These are phyloP conservation scores for Trichoderma lentiforme DNA, from an alignment of 2,329 filamentous ascomycete species.

Conservation along the genomic window DNA sequence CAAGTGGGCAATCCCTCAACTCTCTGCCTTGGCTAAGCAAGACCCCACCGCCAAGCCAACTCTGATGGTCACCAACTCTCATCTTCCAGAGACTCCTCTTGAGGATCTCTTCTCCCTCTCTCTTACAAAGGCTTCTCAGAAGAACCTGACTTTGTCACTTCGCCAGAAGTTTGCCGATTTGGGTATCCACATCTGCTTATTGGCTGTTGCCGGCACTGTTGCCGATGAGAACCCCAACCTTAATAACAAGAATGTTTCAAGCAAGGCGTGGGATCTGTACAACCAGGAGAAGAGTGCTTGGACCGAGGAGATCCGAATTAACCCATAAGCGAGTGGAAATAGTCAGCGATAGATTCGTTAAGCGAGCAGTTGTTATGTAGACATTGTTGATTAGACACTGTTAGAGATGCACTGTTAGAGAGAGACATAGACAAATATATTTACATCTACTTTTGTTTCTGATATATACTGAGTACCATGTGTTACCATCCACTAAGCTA, in stretches of 20 bases:
- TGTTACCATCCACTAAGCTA: not conserved
- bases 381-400: not conserved
- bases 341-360: not conserved
- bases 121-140: constrained; percentile 49
- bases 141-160: constrained; percentile 46
- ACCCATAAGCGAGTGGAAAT: not conserved
- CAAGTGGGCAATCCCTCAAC: constrained; percentile 44
- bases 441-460: not conserved
- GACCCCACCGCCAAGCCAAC: constrained; percentile 37
- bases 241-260: constrained; percentile 22
- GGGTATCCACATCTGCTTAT: constrained; percentile 46
- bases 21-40: constrained; percentile 32
- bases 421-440: not conserved
- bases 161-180: constrained; percentile 35
- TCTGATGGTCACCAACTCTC: constrained; percentile 47
- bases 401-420: not conserved
- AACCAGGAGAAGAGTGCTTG: constrained; percentile 17
- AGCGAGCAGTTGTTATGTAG: not conserved
- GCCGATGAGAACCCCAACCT: constrained; percentile 15
- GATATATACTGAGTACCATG: not conserved
- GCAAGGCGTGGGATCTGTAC: constrained; percentile 21
- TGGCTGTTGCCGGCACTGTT: constrained; percentile 42
- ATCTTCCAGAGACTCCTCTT: constrained; percentile 45
- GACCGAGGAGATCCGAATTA: constrained; percentile 9
- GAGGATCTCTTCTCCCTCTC: constrained; percentile 48